Conservation (phyloP, 192 early-diverging fungal genomes). For the Hyaloraphidium curvatum region DNA sequence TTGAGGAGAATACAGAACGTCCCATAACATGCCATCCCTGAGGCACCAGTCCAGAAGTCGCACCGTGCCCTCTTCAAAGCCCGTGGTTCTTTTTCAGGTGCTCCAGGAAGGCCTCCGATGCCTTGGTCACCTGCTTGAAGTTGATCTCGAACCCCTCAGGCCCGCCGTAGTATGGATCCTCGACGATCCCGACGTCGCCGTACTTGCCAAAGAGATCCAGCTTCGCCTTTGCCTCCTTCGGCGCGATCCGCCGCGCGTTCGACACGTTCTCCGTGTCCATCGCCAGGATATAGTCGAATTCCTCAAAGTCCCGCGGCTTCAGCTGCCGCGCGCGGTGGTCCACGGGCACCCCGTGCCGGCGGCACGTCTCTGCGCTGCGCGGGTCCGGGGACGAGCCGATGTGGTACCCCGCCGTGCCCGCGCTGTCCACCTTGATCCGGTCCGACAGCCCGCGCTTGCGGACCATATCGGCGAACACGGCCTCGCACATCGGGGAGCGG, state of each 20-base stretch:
- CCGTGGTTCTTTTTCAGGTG: too few relatives aligned
- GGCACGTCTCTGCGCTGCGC: constrained; percentile 45
- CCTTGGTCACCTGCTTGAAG: constrained; percentile 50
- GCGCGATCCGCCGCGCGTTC: constrained; percentile 19
- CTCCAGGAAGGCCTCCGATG: constrained; percentile 47
- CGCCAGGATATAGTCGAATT: constrained; percentile 74
- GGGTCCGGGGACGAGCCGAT: constrained; percentile 45
- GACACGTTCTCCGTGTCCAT: constrained; percentile 50
- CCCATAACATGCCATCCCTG: too few relatives aligned
- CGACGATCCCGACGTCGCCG: constrained; percentile 14
- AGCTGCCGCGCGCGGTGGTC: constrained; percentile 46
- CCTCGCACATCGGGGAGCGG: constrained; percentile 80
- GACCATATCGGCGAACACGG: constrained; percentile 67
- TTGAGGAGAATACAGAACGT: too few relatives aligned
- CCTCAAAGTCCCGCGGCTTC: constrained; percentile 30
- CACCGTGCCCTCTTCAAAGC: too few relatives aligned
- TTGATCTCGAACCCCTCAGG: constrained; percentile 54
- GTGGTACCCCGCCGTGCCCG: background rate
- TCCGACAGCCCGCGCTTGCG: constrained; percentile 27
- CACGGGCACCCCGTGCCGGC: constrained; percentile 47
- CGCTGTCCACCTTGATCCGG: constrained; percentile 9
- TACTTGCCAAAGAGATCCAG: constrained; percentile 21
- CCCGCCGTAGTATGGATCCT: constrained; percentile 47
- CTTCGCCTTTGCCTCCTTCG: constrained; percentile 14
- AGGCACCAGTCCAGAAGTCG: too few relatives aligned